These are phyloP conservation scores for Aspergillus viridinutans DNA, from an alignment of 2,329 filamentous ascomycete genomes.

Conservation along the genomic window DNA sequence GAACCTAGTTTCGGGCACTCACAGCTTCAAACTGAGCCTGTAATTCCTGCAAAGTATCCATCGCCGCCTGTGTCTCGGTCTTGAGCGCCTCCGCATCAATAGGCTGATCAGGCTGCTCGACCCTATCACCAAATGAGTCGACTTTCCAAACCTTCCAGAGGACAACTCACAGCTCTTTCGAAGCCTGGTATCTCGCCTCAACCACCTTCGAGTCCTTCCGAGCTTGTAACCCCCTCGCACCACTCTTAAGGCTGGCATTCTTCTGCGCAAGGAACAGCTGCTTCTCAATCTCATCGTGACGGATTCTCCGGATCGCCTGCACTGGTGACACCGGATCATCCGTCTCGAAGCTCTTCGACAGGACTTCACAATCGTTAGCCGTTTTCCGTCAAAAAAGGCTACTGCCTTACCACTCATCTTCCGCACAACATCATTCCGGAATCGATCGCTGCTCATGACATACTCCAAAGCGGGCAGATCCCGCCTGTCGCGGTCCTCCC, in stretches of 20 bases:
- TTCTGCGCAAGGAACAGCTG: constrained; percentile 67
- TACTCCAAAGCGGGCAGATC: constrained; percentile 59
- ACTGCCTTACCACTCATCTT: constrained; percentile 55
- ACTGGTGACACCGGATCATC: constrained; percentile 56
- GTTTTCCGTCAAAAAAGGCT: not conserved
- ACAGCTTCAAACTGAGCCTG: constrained; percentile 65
- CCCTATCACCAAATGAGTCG: constrained; percentile 13
- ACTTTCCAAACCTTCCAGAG: not conserved
- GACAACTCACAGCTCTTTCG: constrained; percentile 46
- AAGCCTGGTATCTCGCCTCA: constrained; percentile 63
- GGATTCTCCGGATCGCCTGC: constrained; percentile 57
- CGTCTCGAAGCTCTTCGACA: constrained; percentile 58
- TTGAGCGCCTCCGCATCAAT: constrained; percentile 57
- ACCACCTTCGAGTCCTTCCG: constrained; percentile 68
- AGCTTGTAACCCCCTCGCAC: constrained; percentile 68
- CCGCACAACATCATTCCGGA: constrained; percentile 52
- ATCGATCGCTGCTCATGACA: constrained; percentile 54
- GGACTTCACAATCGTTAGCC: constrained; percentile 32
- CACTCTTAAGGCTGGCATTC: constrained; percentile 69
- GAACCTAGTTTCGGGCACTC: constrained; percentile 3
- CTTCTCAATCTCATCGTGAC: constrained; percentile 58
- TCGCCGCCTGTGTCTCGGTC: constrained; percentile 64
- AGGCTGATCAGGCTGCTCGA: constrained; percentile 52
- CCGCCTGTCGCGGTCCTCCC: constrained; percentile 1
- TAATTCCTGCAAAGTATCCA: constrained; percentile 65